A percentile compares a stretch with the other conserved stretches of the same genome.
Evolutionary conservation across 352 stramenopile species (phyloP).

Genomic region (Globisporangium cylindrosporum): DNA sequence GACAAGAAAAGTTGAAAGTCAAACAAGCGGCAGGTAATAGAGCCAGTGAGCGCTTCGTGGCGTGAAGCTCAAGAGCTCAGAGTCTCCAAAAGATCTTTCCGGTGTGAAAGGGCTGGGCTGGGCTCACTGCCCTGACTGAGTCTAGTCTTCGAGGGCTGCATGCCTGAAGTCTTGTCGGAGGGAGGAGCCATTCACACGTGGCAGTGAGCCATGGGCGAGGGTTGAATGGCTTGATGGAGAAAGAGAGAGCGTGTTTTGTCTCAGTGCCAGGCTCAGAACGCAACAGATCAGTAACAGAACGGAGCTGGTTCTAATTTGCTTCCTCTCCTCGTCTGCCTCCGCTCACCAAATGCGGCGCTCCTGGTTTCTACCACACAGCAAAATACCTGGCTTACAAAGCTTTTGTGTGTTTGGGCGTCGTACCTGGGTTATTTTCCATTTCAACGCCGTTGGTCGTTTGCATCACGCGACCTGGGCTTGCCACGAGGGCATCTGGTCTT

Average conservation of each 20-base stretch:
- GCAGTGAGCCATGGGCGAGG: no score
- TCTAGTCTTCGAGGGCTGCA: no score
- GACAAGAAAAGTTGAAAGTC: not conserved
- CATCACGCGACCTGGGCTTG: not conserved
- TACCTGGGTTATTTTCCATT: no score
- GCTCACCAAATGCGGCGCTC: not conserved
- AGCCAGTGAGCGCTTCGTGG: not conserved
- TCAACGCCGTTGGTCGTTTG: no score
- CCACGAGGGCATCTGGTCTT: not conserved
- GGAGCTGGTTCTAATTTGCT: not conserved
- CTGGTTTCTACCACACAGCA: not conserved
- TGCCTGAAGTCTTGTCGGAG: no score
- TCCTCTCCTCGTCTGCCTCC: not conserved
- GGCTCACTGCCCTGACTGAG: not conserved
- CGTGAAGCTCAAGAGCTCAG: no score
- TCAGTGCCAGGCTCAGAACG: not conserved
- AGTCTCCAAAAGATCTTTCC: not conserved
- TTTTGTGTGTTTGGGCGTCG: not conserved
- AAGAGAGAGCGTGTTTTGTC: not conserved
- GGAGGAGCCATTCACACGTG: no score
- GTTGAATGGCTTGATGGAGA: not conserved
- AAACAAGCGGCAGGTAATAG: not conserved
- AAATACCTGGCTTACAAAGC: not conserved
- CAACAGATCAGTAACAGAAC: not conserved
- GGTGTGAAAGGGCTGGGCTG: not conserved